Evolutionary conservation across 257 asterid genomes (phyloP).

Genomic region (Gentiana dahurica): DNA sequence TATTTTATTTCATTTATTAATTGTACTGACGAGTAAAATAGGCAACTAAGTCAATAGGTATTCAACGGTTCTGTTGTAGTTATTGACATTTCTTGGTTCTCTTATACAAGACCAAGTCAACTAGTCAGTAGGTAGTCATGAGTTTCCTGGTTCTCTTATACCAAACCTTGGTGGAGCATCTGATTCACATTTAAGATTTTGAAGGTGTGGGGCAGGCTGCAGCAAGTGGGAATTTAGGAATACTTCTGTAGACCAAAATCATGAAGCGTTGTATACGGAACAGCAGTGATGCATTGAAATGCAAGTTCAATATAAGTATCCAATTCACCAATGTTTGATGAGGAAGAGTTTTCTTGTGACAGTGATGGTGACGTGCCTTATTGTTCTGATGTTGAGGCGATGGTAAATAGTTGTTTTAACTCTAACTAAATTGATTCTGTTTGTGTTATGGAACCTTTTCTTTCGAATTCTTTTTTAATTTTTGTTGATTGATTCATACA

Average conservation of each 20-base stretch:
- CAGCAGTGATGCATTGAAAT: conserved; percentile 9
- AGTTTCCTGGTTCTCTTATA: conserved; percentile 9
- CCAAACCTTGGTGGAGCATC: conserved; percentile 11
- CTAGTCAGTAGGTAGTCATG: neutral
- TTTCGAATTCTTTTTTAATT: too few species aligned
- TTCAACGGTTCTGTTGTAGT: too few species aligned
- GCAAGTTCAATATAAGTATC: conserved; percentile 9
- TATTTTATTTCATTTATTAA: too few species aligned
- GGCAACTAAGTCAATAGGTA: too few species aligned
- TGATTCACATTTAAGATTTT: conserved; percentile 18
- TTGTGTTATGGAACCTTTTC: too few species aligned
- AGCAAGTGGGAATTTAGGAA: conserved; percentile 14
- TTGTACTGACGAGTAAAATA: too few species aligned
- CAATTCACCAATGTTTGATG: too few species aligned
- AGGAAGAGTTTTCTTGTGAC: too few species aligned
- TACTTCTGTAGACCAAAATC: conserved; percentile 14
- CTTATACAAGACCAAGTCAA: too few species aligned
- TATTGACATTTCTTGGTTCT: too few species aligned
- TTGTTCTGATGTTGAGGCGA: conserved; percentile 9
- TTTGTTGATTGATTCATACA: conserved; percentile 23
- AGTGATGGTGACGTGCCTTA: neutral
- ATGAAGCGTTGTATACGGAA: conserved; percentile 22
- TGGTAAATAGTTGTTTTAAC: neutral
- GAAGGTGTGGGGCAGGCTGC: conserved; percentile 17
- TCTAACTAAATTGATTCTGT: too few species aligned